Evolutionary conservation across 2,329 filamentous ascomycete genomes (phyloP).

Genomic region (Trichoderma oligosporum): DNA sequence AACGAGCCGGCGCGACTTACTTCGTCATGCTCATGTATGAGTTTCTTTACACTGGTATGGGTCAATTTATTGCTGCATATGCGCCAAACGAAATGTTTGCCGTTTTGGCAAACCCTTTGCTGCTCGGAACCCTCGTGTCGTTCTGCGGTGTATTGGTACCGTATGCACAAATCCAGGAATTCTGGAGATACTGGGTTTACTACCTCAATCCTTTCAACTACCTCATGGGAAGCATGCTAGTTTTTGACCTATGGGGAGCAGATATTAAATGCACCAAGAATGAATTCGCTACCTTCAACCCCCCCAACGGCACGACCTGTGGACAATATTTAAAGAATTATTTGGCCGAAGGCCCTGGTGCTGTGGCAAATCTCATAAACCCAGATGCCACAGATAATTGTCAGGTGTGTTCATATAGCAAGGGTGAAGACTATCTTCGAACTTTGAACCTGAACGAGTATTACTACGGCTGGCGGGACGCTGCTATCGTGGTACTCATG

Average conservation of each 20-base stretch:
- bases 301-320: constrained; percentile 52
- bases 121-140: constrained; percentile 57
- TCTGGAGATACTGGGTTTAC: constrained; percentile 67
- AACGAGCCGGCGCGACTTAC: constrained; percentile 49
- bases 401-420: constrained; percentile 57
- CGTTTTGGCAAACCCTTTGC: constrained; percentile 52
- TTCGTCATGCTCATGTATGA: constrained; percentile 58
- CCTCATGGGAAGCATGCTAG: constrained; percentile 53
- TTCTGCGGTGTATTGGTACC: constrained; percentile 76
- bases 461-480: constrained; percentile 64
- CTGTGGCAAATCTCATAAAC: constrained; percentile 53
- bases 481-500: constrained; percentile 56
- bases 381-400: constrained; percentile 55
- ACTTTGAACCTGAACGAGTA: constrained; percentile 58
- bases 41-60: constrained; percentile 58
- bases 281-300: constrained; percentile 52
- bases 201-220: constrained; percentile 61
- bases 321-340: constrained; percentile 54
- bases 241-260: constrained; percentile 47
- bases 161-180: constrained; percentile 56
- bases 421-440: constrained; percentile 56
- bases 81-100: constrained; percentile 59
- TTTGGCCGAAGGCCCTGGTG: constrained; percentile 42
- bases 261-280: constrained; percentile 43
- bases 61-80: constrained; percentile 61